Conservation (phyloP, 768 basidiomycete species). For the Leccinum longicurvipes region DNA sequence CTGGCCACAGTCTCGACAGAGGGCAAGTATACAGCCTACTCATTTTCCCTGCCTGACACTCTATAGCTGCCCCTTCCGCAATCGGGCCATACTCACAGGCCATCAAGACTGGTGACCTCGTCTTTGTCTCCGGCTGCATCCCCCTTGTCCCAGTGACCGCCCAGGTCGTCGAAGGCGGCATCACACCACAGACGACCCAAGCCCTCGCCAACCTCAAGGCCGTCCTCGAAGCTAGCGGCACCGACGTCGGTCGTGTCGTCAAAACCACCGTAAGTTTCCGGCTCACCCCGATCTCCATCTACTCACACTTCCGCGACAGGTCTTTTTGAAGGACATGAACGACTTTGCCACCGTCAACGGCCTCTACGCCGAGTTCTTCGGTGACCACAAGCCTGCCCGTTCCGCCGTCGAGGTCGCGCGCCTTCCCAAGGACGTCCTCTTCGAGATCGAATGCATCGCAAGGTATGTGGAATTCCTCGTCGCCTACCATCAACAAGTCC, state of each 20-base stretch:
- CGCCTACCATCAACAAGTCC: background rate
- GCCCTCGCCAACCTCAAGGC: constrained; percentile 83
- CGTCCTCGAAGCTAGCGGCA: constrained; percentile 80
- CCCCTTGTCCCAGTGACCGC: constrained; percentile 74
- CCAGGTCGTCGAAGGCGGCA: constrained; percentile 31
- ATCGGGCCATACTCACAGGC: constrained; percentile 90
- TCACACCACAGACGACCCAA: constrained; percentile 58
- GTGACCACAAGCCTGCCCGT: constrained; percentile 87
- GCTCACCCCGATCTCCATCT: background rate
- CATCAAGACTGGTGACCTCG: constrained; percentile 75
- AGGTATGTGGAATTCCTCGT: constrained; percentile 42
- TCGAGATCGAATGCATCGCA: constrained; percentile 90
- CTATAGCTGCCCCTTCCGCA: constrained; percentile 67
- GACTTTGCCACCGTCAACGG: constrained; percentile 84
- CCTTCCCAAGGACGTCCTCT: constrained; percentile 85
- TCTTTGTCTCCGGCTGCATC: constrained; percentile 90
- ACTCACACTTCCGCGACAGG: constrained; percentile 39
- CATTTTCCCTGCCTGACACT: background rate
- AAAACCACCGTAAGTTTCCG: constrained; percentile 83
- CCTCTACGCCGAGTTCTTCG: constrained; percentile 83
- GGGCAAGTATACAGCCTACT: constrained; percentile 8
- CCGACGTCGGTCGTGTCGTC: constrained; percentile 73
- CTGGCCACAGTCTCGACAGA: constrained; percentile 35
- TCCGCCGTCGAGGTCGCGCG: constrained; percentile 88
- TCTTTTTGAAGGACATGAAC: constrained; percentile 90